A percentile compares a stretch with the other conserved stretches of the same genome.
Conservation (phyloP, 2,329 filamentous ascomycete genomes). For the Trichoderma asperellum region DNA sequence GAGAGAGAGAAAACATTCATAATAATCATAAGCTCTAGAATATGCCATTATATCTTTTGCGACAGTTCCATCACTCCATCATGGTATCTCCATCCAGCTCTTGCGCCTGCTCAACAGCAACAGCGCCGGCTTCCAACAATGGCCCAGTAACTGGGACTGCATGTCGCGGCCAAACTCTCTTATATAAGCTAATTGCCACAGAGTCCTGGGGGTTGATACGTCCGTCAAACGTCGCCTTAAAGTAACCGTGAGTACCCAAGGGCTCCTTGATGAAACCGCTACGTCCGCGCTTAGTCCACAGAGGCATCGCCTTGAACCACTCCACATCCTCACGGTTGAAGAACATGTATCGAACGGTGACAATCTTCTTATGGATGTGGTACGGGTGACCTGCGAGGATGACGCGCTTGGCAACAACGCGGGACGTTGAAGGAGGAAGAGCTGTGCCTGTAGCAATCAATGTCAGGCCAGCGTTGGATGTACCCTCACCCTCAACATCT, state of each 20-base stretch:
- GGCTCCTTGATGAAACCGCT: constrained; percentile 93
- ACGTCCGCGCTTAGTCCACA: constrained; percentile 90
- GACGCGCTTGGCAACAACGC: constrained; percentile 90
- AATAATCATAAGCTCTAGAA: constrained; percentile 28
- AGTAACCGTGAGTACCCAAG: constrained; percentile 97
- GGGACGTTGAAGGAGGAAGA: constrained; percentile 72
- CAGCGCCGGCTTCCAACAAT: constrained; percentile 45
- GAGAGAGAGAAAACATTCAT: constrained; percentile 16
- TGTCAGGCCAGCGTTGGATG: constrained; percentile 57
- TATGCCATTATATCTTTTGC: background rate
- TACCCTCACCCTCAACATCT: constrained; percentile 49
- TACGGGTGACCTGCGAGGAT: constrained; percentile 95
- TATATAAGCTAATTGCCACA: constrained; percentile 87
- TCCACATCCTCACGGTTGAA: constrained; percentile 94
- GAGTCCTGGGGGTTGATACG: constrained; percentile 95
- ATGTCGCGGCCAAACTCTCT: constrained; percentile 78
- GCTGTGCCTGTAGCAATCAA: constrained; percentile 88
- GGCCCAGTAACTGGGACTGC: constrained; percentile 55
- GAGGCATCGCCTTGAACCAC: constrained; percentile 95
- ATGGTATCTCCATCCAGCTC: constrained; percentile 27
- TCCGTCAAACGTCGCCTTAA: constrained; percentile 97
- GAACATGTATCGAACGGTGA: constrained; percentile 99
- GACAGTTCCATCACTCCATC: constrained; percentile 25
- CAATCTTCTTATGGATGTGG: constrained; percentile 98
- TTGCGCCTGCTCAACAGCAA: background rate